Evolutionary conservation across 2,329 filamentous ascomycete genomes (phyloP).

Genomic region (Fusarium camptoceras): DNA sequence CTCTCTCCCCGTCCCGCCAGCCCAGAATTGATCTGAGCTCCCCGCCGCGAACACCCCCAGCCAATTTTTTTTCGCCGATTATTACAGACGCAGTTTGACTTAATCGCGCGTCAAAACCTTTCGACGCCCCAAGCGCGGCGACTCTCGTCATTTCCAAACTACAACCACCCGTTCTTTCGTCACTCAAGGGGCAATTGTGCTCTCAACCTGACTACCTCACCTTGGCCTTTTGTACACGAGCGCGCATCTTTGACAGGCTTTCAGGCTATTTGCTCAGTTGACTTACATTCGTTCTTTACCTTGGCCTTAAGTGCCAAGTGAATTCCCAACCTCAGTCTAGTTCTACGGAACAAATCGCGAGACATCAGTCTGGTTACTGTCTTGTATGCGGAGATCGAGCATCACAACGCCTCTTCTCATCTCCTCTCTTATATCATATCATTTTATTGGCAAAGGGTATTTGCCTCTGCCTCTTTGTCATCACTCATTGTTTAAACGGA

Average conservation of each 20-base stretch:
- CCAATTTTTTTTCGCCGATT: conserved; percentile 39
- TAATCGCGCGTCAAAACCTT: conserved; percentile 50
- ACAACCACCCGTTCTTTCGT: conserved; percentile 25
- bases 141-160: conserved; percentile 37
- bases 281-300: conserved; percentile 18
- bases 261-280: conserved; percentile 16
- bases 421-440: neutral
- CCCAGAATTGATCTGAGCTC: conserved; percentile 45
- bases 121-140: conserved; percentile 48
- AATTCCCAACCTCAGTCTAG: conserved; percentile 8
- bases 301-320: conserved; percentile 13
- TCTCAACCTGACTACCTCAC: neutral
- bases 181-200: conserved; percentile 6
- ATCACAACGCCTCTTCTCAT: conserved; percentile 26
- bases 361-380: conserved; percentile 44
- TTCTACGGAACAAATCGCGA: conserved; percentile 6
- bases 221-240: conserved; percentile 20
- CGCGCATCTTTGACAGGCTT: conserved; percentile 23
- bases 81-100: conserved; percentile 46
- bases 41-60: conserved; percentile 43
- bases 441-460: conserved; percentile 2
- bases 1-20: conserved; percentile 16
- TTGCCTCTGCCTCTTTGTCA: conserved; percentile 14
- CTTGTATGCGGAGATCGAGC: conserved; percentile 21
- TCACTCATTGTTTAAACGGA: neutral